Evolutionary conservation across 2,329 filamentous ascomycete genomes (phyloP).

Genomic region (Aspergillus spinulosporus): DNA sequence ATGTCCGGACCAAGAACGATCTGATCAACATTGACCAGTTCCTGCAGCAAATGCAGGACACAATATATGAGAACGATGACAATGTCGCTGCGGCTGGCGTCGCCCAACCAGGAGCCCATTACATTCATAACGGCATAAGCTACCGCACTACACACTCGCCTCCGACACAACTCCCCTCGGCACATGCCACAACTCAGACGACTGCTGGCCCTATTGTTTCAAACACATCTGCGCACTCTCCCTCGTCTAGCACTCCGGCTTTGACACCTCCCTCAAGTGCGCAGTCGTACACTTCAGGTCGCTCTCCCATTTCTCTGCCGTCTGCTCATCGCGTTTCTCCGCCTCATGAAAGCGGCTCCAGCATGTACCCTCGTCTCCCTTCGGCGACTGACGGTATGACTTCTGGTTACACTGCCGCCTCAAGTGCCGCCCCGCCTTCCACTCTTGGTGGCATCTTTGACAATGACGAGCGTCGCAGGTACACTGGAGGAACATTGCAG

Average conservation of each 20-base stretch:
- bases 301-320: slow-evolving; percentile 59
- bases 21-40: slow-evolving; percentile 91
- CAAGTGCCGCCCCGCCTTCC: slow-evolving; percentile 60
- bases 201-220: slow-evolving; percentile 43
- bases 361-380: slow-evolving; percentile 65
- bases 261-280: slow-evolving; percentile 64
- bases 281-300: slow-evolving; percentile 62
- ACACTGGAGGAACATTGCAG: slow-evolving; percentile 62
- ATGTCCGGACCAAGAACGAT: slow-evolving; percentile 89
- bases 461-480: slow-evolving; percentile 60
- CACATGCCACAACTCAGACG: slow-evolving; percentile 40
- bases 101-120: slow-evolving; percentile 70
- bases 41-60: slow-evolving; percentile 92
- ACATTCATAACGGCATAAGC: slow-evolving; percentile 54
- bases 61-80: slow-evolving; percentile 89
- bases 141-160: slow-evolving; percentile 62
- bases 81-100: slow-evolving; percentile 77
- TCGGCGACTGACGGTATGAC: slow-evolving; percentile 59
- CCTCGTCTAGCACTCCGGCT: slow-evolving; percentile 58
- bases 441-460: slow-evolving; percentile 62
- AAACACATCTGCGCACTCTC: slow-evolving; percentile 44
- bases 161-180: slow-evolving; percentile 44
- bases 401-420: slow-evolving; percentile 51
- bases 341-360: slow-evolving; percentile 48
- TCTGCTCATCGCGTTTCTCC: slow-evolving; percentile 54